A percentile compares a stretch with the other conserved stretches of the same genome.
These are phyloP conservation scores for Bassia scoparia DNA, from an alignment of 148 eudicot species.

Conservation along the genomic window DNA sequence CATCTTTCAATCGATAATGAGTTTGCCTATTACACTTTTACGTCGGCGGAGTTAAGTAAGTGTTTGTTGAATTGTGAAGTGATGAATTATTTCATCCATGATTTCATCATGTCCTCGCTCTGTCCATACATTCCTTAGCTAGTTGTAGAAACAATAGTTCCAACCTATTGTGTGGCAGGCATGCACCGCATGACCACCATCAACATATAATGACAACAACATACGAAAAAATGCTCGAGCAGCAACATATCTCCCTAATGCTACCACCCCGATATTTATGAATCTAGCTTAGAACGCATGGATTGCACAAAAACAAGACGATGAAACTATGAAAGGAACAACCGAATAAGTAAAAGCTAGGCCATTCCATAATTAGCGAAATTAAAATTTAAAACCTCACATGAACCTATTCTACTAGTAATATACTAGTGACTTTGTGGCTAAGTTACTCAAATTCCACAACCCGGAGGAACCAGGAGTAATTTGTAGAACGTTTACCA, in stretches of 20 bases:
- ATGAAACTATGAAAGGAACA: not conserved
- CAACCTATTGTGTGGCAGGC: too few species aligned
- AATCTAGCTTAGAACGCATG: not conserved
- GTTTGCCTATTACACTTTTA: too few species aligned
- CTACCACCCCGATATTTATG: slow-evolving; percentile 11
- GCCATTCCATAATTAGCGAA: not conserved
- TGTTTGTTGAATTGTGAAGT: too few species aligned
- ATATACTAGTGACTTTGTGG: not conserved
- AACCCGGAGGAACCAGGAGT: too few species aligned
- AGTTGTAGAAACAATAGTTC: slow-evolving; percentile 4
- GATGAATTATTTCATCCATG: too few species aligned
- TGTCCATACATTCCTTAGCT: slow-evolving; percentile 20
- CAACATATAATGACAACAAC: slow-evolving; percentile 15
- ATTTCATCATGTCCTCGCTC: too few species aligned
- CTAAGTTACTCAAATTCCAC: not conserved
- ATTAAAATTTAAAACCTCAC: not conserved
- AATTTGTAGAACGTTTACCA: too few species aligned
- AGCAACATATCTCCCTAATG: slow-evolving; percentile 23
- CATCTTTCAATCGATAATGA: too few species aligned
- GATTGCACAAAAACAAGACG: too few species aligned
- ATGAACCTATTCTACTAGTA: not conserved
- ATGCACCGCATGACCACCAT: slow-evolving; percentile 8
- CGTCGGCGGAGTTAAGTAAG: too few species aligned
- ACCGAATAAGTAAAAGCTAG: not conserved
- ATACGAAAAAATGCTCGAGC: slow-evolving; percentile 16